Conservation (phyloP, 495 filamentous ascomycete genomes). For the Penicillium dipodomyicola region DNA sequence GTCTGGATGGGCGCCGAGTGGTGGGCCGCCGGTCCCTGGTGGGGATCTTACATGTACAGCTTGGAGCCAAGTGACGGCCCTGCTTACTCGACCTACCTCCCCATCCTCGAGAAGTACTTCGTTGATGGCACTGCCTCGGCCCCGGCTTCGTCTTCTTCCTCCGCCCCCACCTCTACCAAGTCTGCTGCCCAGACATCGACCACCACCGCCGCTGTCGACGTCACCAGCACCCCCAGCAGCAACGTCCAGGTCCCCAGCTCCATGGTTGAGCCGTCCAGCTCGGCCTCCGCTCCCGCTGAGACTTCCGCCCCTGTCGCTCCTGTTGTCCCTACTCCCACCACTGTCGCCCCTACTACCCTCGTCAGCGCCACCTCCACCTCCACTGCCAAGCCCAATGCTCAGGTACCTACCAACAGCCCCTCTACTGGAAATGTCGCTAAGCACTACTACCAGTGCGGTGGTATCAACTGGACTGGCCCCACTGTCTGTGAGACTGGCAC, state of each 20-base stretch:
- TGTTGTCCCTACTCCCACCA: slow-evolving; percentile 15
- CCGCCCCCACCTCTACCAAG: slow-evolving; percentile 2
- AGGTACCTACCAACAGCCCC: slow-evolving; percentile 9
- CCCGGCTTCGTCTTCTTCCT: slow-evolving; percentile 2
- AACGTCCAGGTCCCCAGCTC: slow-evolving; percentile 18
- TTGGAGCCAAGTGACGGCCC: slow-evolving; percentile 57
- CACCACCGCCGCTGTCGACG: slow-evolving; percentile 3
- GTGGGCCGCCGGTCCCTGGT: slow-evolving; percentile 67
- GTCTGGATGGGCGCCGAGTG: slow-evolving; percentile 70
- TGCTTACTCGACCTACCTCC: slow-evolving; percentile 46
- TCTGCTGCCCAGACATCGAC: neutral
- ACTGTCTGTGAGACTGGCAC: slow-evolving; percentile 46
- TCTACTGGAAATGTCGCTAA: slow-evolving; percentile 23
- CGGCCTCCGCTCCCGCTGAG: neutral
- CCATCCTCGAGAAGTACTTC: slow-evolving; percentile 38
- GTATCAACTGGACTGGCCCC: slow-evolving; percentile 47
- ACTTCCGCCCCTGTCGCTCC: neutral
- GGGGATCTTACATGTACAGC: slow-evolving; percentile 57
- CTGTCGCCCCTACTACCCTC: slow-evolving; percentile 19
- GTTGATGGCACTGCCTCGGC: slow-evolving; percentile 5
- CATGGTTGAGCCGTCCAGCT: slow-evolving; percentile 2
- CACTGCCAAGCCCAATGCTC: slow-evolving; percentile 16
- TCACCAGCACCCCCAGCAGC: slow-evolving; percentile 19
- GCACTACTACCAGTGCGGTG: slow-evolving; percentile 51
- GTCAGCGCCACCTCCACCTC: slow-evolving; percentile 15